Evolutionary conservation across 192 early-diverging fungal species (phyloP).

Genomic region (Entophlyctis luteolus): DNA sequence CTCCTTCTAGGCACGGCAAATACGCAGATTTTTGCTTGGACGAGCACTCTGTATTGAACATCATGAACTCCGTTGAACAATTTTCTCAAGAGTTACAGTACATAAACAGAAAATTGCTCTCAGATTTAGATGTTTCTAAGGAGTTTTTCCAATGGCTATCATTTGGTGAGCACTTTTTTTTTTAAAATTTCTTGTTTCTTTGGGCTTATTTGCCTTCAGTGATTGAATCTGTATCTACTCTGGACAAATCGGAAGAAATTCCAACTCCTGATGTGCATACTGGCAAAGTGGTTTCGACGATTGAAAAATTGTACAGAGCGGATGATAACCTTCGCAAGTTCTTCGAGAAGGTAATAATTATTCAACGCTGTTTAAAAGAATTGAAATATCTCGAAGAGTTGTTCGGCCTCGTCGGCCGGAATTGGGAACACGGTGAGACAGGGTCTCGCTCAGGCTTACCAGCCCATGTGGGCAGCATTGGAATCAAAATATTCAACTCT

Average conservation of each 20-base stretch:
- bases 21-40: neutral
- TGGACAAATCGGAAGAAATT: neutral
- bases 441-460: no score
- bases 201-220: neutral
- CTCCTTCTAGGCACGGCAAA: neutral
- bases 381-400: no score
- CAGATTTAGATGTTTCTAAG: neutral
- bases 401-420: no score
- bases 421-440: no score
- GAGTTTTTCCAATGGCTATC: constrained; percentile 18
- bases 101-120: neutral
- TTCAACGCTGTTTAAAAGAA: neutral
- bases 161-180: neutral
- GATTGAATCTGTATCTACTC: constrained; percentile 7
- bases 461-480: no score
- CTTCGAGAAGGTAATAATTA: neutral
- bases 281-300: neutral
- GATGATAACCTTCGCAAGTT: neutral
- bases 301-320: neutral
- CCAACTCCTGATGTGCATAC: neutral
- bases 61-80: neutral
- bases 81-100: neutral
- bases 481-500: no score
- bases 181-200: neutral
- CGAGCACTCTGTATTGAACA: neutral